Evolutionary conservation across 1,284 basidiomycete genomes (phyloP).

Genomic region (Ustilago loliicola): DNA sequence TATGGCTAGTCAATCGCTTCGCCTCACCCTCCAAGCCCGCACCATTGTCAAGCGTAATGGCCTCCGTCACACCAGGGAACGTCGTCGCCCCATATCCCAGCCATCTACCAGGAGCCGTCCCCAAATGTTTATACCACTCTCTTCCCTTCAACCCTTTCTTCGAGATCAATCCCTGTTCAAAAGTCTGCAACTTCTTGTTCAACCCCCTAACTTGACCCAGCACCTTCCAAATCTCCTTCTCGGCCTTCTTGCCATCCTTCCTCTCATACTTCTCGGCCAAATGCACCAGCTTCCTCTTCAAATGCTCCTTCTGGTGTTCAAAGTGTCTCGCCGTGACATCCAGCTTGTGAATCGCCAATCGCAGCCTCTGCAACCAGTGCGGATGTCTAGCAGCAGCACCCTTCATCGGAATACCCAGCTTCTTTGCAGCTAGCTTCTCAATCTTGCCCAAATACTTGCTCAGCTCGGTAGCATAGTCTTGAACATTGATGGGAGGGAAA

Average conservation of each 20-base stretch:
- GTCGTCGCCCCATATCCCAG: slow-evolving; percentile 88
- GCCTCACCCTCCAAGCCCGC: slow-evolving; percentile 55
- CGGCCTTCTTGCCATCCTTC: slow-evolving; percentile 16
- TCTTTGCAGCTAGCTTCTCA: slow-evolving; percentile 30
- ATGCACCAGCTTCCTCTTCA: slow-evolving; percentile 28
- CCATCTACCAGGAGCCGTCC: slow-evolving; percentile 90
- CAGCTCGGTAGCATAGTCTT: slow-evolving; percentile 69
- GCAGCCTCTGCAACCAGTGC: slow-evolving; percentile 28
- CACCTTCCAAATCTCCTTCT: slow-evolving; percentile 71
- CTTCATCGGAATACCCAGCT: slow-evolving; percentile 21
- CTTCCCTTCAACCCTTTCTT: slow-evolving; percentile 77
- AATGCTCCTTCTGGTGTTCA: slow-evolving; percentile 28
- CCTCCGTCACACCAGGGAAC: slow-evolving; percentile 83
- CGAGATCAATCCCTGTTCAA: slow-evolving; percentile 88
- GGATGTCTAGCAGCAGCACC: slow-evolving; percentile 13
- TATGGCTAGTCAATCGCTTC: slow-evolving; percentile 42
- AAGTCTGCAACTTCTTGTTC: slow-evolving; percentile 80
- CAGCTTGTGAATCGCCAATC: slow-evolving; percentile 32
- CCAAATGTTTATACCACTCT: slow-evolving; percentile 88
- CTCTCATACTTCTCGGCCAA: slow-evolving; percentile 17
- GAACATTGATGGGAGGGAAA: slow-evolving; percentile 80
- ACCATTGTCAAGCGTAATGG: slow-evolving; percentile 67
- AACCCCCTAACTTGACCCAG: slow-evolving; percentile 77
- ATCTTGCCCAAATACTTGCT: slow-evolving; percentile 51
- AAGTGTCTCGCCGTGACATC: slow-evolving; percentile 23